Conservation (phyloP, 2,329 filamentous ascomycete species). For the Phyllosticta paracitricarpa region DNA sequence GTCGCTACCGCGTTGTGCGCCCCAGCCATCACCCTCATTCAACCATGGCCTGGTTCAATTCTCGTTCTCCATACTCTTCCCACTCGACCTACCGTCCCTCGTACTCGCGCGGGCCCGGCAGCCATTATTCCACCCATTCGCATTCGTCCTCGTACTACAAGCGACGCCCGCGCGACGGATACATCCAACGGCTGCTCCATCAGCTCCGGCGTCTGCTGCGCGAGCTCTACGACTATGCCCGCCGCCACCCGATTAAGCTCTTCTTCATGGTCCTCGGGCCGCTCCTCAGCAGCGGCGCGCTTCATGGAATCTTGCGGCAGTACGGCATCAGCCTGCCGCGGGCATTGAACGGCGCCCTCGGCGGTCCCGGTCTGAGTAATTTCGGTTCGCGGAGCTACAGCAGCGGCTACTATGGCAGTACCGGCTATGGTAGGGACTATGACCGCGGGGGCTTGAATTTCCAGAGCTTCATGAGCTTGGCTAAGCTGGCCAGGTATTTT, state of each 20-base stretch:
- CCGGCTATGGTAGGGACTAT: constrained; percentile 30
- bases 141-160: constrained; percentile 58
- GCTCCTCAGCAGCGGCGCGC: constrained; percentile 70
- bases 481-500: constrained; percentile 7
- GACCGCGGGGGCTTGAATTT: constrained; percentile 6
- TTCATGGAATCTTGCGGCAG: constrained; percentile 65
- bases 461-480: constrained; percentile 9
- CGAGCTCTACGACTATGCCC: constrained; percentile 72
- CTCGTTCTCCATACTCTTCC: constrained; percentile 19
- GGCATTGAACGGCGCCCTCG: constrained; percentile 36
- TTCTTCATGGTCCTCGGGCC: constrained; percentile 87
- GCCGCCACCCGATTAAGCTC: constrained; percentile 75
- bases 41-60: constrained; percentile 28
- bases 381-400: constrained; percentile 15
- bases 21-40: background rate
- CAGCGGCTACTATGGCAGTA: constrained; percentile 36
- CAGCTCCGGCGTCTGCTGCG: constrained; percentile 71
- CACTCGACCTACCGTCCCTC: constrained; percentile 23
- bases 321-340: constrained; percentile 71
- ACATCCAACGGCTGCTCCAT: constrained; percentile 62
- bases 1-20: background rate
- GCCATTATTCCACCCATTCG: constrained; percentile 20
- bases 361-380: constrained; percentile 16
- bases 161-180: constrained; percentile 65
- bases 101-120: constrained; percentile 17